A percentile compares a stretch with the other conserved stretches of the same genome.
phyloP scores from a whole-genome alignment of 148 eudicot genomes.

The Amaranthus cruentus region DNA sequence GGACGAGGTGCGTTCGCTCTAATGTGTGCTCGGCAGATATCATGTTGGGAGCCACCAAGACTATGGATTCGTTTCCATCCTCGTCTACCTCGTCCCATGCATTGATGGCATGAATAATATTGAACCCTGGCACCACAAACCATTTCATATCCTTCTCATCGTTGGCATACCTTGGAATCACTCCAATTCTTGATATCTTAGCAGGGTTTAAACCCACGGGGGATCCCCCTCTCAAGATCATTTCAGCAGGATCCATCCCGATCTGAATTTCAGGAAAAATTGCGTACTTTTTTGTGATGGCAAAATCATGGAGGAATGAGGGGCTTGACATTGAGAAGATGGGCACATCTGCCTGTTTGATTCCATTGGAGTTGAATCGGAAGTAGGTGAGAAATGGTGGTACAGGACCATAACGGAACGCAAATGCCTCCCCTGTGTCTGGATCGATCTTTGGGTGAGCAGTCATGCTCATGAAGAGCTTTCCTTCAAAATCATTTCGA shows the following conservation, averaged over 20 bases:
- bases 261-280: conserved; percentile 40
- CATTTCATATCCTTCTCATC: conserved; percentile 48
- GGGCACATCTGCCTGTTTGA: conserved; percentile 41
- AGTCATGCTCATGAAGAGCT: conserved; percentile 50
- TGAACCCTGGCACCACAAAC: conserved; percentile 58
- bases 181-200: conserved; percentile 45
- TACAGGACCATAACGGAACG: conserved; percentile 33
- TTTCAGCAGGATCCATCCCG: conserved; percentile 32
- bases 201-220: conserved; percentile 31
- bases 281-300: conserved; percentile 41
- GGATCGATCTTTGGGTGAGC: conserved; percentile 63
- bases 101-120: conserved; percentile 44
- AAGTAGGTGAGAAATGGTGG: conserved; percentile 51
- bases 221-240: conserved; percentile 33
- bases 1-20: conserved; percentile 43
- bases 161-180: conserved; percentile 47
- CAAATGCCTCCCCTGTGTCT: conserved; percentile 48
- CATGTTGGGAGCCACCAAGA: conserved; percentile 50
- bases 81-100: conserved; percentile 68
- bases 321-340: conserved; percentile 37
- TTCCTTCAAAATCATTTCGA: conserved; percentile 45
- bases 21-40: conserved; percentile 38
- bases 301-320: conserved; percentile 50
- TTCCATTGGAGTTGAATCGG: conserved; percentile 37
- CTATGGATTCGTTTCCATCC: conserved; percentile 43